Evolutionary conservation across 805 yeast genomes (phyloP).

Genomic region (Spencermartinsiella europaea): DNA sequence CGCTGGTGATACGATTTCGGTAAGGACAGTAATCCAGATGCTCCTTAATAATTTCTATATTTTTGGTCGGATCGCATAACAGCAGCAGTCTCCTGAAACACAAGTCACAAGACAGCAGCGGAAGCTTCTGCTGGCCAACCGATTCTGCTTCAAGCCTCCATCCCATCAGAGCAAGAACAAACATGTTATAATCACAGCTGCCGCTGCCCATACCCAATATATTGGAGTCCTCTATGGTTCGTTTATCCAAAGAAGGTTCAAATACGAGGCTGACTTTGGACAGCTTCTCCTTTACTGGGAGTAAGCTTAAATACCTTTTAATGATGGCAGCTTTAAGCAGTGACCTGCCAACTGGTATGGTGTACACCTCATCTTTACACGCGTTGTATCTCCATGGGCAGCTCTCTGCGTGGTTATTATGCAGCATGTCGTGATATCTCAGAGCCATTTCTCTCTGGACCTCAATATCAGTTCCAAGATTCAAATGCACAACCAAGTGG

Average conservation of each 20-base stretch:
- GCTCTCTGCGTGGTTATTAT: constrained; percentile 3
- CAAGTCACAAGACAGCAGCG: neutral
- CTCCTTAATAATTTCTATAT: neutral
- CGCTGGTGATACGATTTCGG: neutral
- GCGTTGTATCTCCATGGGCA: constrained; percentile 11
- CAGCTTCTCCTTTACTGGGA: neutral
- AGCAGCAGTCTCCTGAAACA: constrained; percentile 1
- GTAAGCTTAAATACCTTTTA: neutral
- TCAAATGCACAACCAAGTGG: constrained; percentile 1
- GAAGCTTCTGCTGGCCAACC: neutral
- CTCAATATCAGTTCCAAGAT: constrained; percentile 3
- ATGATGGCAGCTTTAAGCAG: neutral
- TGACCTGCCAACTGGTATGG: neutral
- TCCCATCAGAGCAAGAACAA: neutral
- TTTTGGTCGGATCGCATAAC: neutral
- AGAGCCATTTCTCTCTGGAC: constrained; percentile 5
- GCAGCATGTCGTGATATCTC: constrained; percentile 4
- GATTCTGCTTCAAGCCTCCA: neutral
- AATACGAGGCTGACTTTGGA: neutral
- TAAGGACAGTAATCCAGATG: constrained; percentile 3
- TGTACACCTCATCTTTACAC: constrained; percentile 6
- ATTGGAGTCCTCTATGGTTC: neutral
- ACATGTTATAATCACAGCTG: neutral
- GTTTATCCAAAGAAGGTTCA: neutral
- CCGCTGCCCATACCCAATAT: neutral